Base-by-base conservation (phyloP, 2,329 filamentous ascomycete species). In the Dactylella cylindrospora region DNA sequence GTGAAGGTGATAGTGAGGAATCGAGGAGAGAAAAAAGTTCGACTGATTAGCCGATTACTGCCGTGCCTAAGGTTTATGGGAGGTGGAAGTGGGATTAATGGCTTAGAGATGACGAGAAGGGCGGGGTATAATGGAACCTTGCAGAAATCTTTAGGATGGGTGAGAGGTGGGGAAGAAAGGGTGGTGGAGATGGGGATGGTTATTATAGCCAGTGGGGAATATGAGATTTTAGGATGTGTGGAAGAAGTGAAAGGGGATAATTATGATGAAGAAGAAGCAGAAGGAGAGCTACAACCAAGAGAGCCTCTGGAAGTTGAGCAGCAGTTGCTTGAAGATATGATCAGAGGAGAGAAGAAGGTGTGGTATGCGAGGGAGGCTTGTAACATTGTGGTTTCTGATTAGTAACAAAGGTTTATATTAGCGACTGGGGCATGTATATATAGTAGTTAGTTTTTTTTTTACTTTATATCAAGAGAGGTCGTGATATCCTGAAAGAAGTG, bases 121-220 rank as follows among this genome's bases (percentile, higher is more conserved):
- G 79, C 95, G 49, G 84, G 84, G 1, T 93, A 88, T 84, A 91
- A 89, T 66, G 90, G 90, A 1, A 84, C 86, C 23, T 73, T 95
- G 54, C 90, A 96, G 73, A 84, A 84, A 69, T 78, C 81, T 1
- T 74, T 95, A 0, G 83, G 85, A 0, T 70, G 80, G 5, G 71
- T 95, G 1, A 72, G 74, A 4, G 80, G 83, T 0, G 79, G 81
- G 3, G 76, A 79, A 36, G 80, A 74, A n/a, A 76, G 78, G 0
- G 79, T 84, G 61, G 76, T 87, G 17, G 77, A 78, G 1, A 73
- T 94, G 3, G 86, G 86, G 3, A 78, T 90, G 35, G 87, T 87
- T 33, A 80, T 85, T 25, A 79, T 95, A 26, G 90, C 86, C 66
- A 79, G 83, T 36, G 90, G 90, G 12, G 83, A 88, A 66, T 95